Evolutionary conservation across 2,329 filamentous ascomycete species (phyloP), one percentile per base, ranked within the genome.

Genomic region (Thelonectria olida): DNA sequence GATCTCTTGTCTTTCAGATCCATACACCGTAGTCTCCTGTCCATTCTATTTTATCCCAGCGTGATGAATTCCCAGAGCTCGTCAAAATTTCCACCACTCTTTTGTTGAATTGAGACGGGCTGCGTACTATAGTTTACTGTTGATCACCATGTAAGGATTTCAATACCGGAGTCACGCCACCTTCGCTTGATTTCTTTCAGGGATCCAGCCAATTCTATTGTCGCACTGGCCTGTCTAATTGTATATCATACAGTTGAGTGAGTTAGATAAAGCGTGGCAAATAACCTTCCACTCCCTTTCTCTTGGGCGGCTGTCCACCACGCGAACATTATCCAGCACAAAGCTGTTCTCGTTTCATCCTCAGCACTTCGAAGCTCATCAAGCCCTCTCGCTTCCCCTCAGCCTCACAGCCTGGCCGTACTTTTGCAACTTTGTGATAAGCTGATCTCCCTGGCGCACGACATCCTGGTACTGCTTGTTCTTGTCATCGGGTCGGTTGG

Each of bases 401-500:
- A 99, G 84, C 74, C 96, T 88, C 67, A 99, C 96, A 2, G 96
- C 92, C 80, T 99, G 96, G 44, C 96, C 96, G 78, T 99, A 99
- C 85, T 99, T 99, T 82, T 99, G 96, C 70, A 99, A 84, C 85
- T 99, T 99, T 60, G 96, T 99, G 77, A 99, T 98, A 65, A 99
- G 85, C 80, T 97, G 92, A 79, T 99, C 96, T 28, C 96, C 96
- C 77, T 98, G 96, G 82, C 96, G 96, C 63, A 99, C 93, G 36
- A 98, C 93, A 72, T 99, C 96, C 72, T 94, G 92, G 80, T 99
- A 99, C 82, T 99, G 96, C 86, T 97, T 97, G 85, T 98, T 98
- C 89, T 99, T 99, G 82, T 97, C 94, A 76, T 98, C 96, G 8
- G 95, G 94, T 55, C 96, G 88, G 82, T 97, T 97, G 44, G 96